Evolutionary conservation across 2,329 filamentous ascomycete genomes (phyloP), one percentile per base, ranked within the genome.

Genomic region (Chrysosphaeria jannelii): DNA sequence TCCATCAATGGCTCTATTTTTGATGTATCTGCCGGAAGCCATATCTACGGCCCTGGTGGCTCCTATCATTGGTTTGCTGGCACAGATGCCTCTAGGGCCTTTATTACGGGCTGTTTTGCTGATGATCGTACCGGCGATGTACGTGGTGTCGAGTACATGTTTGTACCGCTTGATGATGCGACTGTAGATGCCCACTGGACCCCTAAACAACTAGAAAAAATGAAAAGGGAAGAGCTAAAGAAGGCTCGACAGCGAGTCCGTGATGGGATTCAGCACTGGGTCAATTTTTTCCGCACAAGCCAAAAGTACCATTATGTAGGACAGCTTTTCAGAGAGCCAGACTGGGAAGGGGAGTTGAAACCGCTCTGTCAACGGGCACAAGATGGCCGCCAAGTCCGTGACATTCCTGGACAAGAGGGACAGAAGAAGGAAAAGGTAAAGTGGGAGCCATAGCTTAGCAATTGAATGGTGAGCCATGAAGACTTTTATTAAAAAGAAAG

Each of bases 61-160:
- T 64, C 63, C 18, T 97, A 97, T 51, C 56, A 66, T 36, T 67
- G 70, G 46, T 90, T 97, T 43, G 62, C 78, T 0, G 85, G 81
- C 29, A 56, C 57, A 30, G 85, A 97, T 44, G 79, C 81, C 16
- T 64, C 71, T 9, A 68, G 85, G 23, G 76, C 68, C 11, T 97
- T 78, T 43, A 65, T 97, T 7, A 93, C 85, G 3, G 76, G 75
- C 10, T 97, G 85, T 44, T 97, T 97, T 47, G 50, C 60, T 19
- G 68, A 76, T 31, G 85, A 97, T 50, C 51, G 66, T 15, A 85
- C 67, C 2, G 56, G 71, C 4, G 85, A 97, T 46, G 48, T 91
- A 41, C 60, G 72, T 29, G 85, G 85, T 21, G 68, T 75, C 4
- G 85, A 93, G 47, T 57, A 66, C 31, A 85, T 88, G 59, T 93